Evolutionary conservation across 2,329 filamentous ascomycete species (phyloP), one percentile per base, ranked within the genome.

Genomic region (Mariannaea sp.): DNA sequence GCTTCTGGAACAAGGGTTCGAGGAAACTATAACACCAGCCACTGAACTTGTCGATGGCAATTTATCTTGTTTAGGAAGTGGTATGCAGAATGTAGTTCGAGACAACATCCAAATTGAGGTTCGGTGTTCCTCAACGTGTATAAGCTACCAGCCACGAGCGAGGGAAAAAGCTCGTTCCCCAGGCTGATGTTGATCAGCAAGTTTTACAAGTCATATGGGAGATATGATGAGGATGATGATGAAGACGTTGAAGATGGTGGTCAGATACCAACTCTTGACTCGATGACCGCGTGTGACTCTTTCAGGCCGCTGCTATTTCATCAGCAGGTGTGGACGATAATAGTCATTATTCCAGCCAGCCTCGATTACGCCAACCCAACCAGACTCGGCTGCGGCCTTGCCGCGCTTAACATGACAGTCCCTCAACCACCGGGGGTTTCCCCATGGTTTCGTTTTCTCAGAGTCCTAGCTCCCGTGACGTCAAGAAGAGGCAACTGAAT

Each of bases 371-470:
- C 20, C 42, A 36, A 20, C 39, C 19, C 3, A 26, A 20, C 5
- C 33, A 45, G 30, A 47, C 26, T 20, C 16, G 20, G 7, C 14
- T 20, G 33, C 42, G 13, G n/a, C 16, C 22, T n/a, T n/a, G n/a
- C n/a, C n/a, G n/a, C n/a, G n/a, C n/a, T n/a, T n/a, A n/a, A n/a
- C n/a, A n/a, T n/a, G 22, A 26, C 24, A 14, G 29, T 43, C 49
- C 44, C 14, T 24, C 41, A 61, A 47, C 55, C 40, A 64, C 41
- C 53, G 40, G 26, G 53, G 39, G 36, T 24, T 54, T 39, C 49
- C 53, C 36, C 32, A 22, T 54, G 33, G 36, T 38, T n/a, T n/a
- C n/a, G n/a, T n/a, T n/a, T n/a, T n/a, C n/a, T n/a, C 49, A 33
- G n/a, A 22, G 16, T 13, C 17, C 32, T 51, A 39, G 55, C 33